Evolutionary conservation across 305 asterid genomes (phyloP).

Genomic region (Fraxinus velutina): DNA sequence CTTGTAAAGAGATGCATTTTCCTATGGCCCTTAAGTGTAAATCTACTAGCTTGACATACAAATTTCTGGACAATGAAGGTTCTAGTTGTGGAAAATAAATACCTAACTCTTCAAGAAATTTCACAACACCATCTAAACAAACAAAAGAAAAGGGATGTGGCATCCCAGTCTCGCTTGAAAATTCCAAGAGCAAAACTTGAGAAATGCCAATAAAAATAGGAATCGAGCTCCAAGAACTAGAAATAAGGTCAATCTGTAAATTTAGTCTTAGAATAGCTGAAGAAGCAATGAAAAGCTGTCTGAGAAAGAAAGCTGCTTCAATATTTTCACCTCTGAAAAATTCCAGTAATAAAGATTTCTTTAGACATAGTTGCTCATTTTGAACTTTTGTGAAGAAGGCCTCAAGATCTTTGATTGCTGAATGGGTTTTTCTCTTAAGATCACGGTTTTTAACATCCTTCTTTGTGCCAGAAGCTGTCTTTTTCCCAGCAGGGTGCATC

Average conservation of each 20-base stretch:
- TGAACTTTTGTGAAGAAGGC: slow-evolving; percentile 51
- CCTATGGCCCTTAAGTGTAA: slow-evolving; percentile 77
- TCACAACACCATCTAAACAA: slow-evolving; percentile 67
- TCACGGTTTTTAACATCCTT: slow-evolving; percentile 23
- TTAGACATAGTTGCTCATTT: slow-evolving; percentile 39
- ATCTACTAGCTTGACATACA: slow-evolving; percentile 53
- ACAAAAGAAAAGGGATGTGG: slow-evolving; percentile 42
- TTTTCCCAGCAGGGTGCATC: slow-evolving; percentile 23
- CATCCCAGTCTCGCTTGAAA: slow-evolving; percentile 39
- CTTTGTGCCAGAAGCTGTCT: slow-evolving; percentile 26
- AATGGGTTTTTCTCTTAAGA: slow-evolving; percentile 24
- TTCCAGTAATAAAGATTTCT: slow-evolving; percentile 47
- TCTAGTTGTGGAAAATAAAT: slow-evolving; percentile 55
- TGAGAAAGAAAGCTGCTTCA: slow-evolving; percentile 58
- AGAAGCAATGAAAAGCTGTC: slow-evolving; percentile 67
- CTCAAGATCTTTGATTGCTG: slow-evolving; percentile 39
- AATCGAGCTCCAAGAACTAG: slow-evolving; percentile 45
- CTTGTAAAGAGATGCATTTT: slow-evolving; percentile 77
- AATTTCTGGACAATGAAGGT: slow-evolving; percentile 53
- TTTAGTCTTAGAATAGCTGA: slow-evolving; percentile 69
- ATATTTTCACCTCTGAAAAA: slow-evolving; percentile 55
- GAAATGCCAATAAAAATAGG: slow-evolving; percentile 51
- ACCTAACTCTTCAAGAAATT: slow-evolving; percentile 77
- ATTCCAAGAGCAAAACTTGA: slow-evolving; percentile 56
- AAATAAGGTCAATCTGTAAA: slow-evolving; percentile 42